Evolutionary conservation across 225 moss, liverwort and hornwort species (phyloP).

Genomic region (Marchantia polymorpha): DNA sequence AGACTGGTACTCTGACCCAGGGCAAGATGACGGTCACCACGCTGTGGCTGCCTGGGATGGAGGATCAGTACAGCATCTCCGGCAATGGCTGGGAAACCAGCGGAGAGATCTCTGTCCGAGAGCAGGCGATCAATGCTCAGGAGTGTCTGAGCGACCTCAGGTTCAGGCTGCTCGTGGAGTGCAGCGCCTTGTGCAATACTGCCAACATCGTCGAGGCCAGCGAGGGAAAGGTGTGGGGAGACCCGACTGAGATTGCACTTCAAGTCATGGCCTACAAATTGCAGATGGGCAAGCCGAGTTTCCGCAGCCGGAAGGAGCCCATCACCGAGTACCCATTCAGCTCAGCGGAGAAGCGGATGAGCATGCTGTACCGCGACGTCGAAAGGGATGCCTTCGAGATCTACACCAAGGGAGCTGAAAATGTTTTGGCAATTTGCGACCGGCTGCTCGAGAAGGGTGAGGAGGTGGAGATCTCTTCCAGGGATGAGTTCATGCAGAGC

Average conservation of each 20-base stretch:
- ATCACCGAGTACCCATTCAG: background rate
- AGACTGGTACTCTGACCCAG: constrained; percentile 51
- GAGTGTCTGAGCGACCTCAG: constrained; percentile 12
- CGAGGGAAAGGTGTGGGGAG: constrained; percentile 44
- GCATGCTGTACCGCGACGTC: background rate
- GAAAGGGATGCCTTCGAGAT: background rate
- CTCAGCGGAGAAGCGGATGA: background rate
- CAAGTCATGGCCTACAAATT: background rate
- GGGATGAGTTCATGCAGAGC: background rate
- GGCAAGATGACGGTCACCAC: constrained; percentile 51
- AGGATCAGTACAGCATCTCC: background rate
- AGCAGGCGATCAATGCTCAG: background rate
- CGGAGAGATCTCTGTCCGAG: background rate
- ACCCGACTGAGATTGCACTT: background rate
- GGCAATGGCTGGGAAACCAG: background rate
- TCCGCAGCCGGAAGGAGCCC: background rate
- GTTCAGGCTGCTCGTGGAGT: constrained; percentile 45
- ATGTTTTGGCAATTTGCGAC: background rate
- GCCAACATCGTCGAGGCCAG: constrained; percentile 50
- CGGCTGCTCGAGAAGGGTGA: background rate
- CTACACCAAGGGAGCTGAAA: constrained; percentile 8
- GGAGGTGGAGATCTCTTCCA: background rate
- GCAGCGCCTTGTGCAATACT: constrained; percentile 56
- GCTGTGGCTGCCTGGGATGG: constrained; percentile 35
- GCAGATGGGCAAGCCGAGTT: background rate